phyloP scores from a whole-genome alignment of 257 asterid genomes.

The Nemophila menziesii region DNA sequence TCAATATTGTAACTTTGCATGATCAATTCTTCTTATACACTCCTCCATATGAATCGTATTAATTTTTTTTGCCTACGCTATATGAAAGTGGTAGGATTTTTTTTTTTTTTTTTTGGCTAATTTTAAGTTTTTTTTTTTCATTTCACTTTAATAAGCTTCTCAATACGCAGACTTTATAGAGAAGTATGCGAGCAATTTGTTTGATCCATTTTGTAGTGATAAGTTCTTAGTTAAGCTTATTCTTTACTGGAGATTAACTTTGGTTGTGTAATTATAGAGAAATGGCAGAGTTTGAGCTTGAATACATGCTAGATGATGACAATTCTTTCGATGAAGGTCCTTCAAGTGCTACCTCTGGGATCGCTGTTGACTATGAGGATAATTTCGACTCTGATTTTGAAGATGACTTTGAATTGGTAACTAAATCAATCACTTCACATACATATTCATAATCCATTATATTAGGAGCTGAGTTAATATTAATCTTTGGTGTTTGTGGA shows the following conservation, averaged over 20 bases:
- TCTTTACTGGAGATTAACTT: no score
- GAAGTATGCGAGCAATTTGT: background rate
- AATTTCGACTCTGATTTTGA: slow-evolving; percentile 58
- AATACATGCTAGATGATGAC: slow-evolving; percentile 35
- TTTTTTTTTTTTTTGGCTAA: no score
- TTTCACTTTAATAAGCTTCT: slow-evolving; percentile 1
- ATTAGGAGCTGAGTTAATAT: background rate
- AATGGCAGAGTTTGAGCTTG: slow-evolving; percentile 62
- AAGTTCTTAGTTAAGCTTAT: background rate
- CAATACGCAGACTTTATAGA: slow-evolving; percentile 1
- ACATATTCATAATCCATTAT: background rate
- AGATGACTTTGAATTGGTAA: slow-evolving; percentile 53
- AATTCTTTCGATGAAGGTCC: slow-evolving; percentile 22
- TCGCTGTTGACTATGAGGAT: slow-evolving; percentile 17
- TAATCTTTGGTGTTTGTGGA: background rate
- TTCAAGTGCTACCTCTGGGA: slow-evolving; percentile 10
- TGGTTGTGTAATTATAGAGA: slow-evolving; percentile 4
- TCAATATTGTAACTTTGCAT: no score
- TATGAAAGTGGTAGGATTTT: no score
- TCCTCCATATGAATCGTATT: no score
- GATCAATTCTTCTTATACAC: no score
- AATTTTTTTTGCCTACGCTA: no score
- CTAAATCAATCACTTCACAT: background rate
- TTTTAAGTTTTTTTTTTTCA: background rate
- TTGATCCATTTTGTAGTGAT: background rate